A percentile compares a stretch with the other conserved stretches of the same genome.
Evolutionary conservation across 768 basidiomycete species (phyloP).

Genomic region (Lactarius tabidus): DNA sequence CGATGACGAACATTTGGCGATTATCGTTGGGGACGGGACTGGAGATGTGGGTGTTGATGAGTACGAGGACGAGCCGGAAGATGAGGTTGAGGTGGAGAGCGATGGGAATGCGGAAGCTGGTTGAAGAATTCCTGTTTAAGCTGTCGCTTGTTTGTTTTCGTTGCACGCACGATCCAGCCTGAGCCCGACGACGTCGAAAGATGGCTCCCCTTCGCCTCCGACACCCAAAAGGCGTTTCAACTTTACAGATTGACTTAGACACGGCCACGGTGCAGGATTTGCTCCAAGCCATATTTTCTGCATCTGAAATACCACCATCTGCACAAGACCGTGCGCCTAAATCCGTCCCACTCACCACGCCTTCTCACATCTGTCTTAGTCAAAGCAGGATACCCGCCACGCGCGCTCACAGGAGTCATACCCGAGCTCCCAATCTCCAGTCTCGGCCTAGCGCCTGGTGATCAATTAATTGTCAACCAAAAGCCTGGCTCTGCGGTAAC

Average conservation of each 20-base stretch:
- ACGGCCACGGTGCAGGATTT: constrained; percentile 68
- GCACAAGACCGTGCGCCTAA: constrained; percentile 68
- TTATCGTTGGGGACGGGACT: constrained; percentile 8
- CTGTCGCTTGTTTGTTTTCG: background rate
- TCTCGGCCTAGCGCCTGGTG: constrained; percentile 72
- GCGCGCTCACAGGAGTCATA: constrained; percentile 54
- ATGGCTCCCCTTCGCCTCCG: constrained; percentile 79
- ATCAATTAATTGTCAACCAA: constrained; percentile 79
- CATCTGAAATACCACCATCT: constrained; percentile 67
- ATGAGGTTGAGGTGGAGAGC: background rate
- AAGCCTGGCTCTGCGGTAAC: constrained; percentile 31
- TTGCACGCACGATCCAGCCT: background rate
- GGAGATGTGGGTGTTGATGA: constrained; percentile 20
- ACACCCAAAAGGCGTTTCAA: constrained; percentile 79
- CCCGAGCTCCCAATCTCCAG: constrained; percentile 73
- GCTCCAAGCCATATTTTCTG: constrained; percentile 61
- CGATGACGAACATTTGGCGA: constrained; percentile 4
- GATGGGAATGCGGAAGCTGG: background rate
- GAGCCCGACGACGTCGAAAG: background rate
- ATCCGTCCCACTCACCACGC: background rate
- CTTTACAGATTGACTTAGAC: constrained; percentile 63
- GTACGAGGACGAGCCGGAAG: background rate
- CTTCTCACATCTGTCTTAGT: constrained; percentile 40
- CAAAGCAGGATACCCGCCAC: constrained; percentile 84
- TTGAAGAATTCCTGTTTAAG: background rate